A percentile compares a stretch with the other conserved stretches of the same genome.
Conservation (phyloP, 164 flowering plant genomes). For the Sextonia rubra region DNA sequence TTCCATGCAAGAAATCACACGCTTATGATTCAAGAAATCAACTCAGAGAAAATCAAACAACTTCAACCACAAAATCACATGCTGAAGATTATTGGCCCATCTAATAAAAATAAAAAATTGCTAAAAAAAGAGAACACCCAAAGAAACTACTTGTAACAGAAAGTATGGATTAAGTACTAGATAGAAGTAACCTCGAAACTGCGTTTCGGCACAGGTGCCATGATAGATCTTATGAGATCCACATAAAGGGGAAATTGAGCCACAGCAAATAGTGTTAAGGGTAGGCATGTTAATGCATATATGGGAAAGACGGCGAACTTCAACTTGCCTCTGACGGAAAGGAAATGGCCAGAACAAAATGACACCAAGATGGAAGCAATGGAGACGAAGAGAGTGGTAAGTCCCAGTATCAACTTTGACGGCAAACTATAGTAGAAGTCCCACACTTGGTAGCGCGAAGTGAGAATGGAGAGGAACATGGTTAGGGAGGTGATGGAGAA, state of each 20-base stretch:
- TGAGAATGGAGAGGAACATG: conserved; percentile 26
- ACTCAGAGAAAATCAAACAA: no score
- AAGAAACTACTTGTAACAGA: no score
- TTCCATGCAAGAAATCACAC: no score
- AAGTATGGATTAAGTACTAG: not conserved
- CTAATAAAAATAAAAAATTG: no score
- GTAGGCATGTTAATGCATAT: conserved; percentile 11
- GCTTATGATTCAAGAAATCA: no score
- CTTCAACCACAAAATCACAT: no score
- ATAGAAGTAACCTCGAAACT: conserved; percentile 2
- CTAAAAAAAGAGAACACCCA: no score
- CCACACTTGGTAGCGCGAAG: conserved; percentile 15
- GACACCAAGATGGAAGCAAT: conserved; percentile 24
- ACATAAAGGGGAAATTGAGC: conserved; percentile 6
- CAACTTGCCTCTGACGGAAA: conserved; percentile 16
- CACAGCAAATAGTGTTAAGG: conserved; percentile 2
- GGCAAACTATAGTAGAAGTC: conserved; percentile 17
- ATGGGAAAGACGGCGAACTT: conserved; percentile 7
- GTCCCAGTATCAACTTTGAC: conserved; percentile 14
- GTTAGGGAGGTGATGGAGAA: conserved; percentile 21
- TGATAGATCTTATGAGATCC: not conserved
- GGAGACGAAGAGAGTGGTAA: conserved; percentile 21
- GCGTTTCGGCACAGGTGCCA: not conserved
- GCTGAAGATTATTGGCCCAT: no score
- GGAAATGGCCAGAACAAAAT: conserved; percentile 24